Base-by-base conservation (phyloP, 208 protist species). In the Trypanosoma melophagium region DNA sequence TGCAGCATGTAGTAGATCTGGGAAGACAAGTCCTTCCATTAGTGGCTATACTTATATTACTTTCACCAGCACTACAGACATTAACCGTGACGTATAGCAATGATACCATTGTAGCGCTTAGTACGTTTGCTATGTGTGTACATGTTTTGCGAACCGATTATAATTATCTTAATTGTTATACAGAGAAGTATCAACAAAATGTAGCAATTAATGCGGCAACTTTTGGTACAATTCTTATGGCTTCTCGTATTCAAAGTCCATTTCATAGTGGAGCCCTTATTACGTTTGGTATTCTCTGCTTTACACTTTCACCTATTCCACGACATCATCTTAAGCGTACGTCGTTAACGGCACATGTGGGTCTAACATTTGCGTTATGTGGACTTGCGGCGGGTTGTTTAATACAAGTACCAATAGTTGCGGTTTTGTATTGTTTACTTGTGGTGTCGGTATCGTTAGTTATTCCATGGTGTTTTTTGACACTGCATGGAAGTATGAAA, bases 61-160 rank as follows among this genome's bases (percentile, higher is more conserved):
- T 97, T 16, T 90, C 83, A 14, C 90, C 92, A 9, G 81, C 92
- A 19, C 65, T 97, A 44, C 81, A 84, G 51, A 97, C 87, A 7
- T 74, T 97, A 55, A 95, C 89, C 8, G 80, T 88, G 9, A 83
- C 84, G 38, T 97, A 90, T 74, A 89, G 80, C 58, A 76, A 95
- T 61, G 92, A 97, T 69, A 97, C 92, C n/a, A 94, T 97, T 72
- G 81, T 92, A 12, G 79, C 90, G 22, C 76, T 95, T 38, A 89
- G 81, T 65, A 80, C 93, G 35, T 72, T 92, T 61, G 79, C 83
- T 41, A 90, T 95, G 85, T 87, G 71, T 31, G 38, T 97, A 41
- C 80, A 95, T 63, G 73, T 95, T 51, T 62, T 93, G 16, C 50
- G 84, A 57, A 82, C 84, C 0, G 90, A 97, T 72, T 97, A 97